These are phyloP conservation scores for Arabis alpina DNA, from an alignment of 345 rosid species.

Conservation along the genomic window DNA sequence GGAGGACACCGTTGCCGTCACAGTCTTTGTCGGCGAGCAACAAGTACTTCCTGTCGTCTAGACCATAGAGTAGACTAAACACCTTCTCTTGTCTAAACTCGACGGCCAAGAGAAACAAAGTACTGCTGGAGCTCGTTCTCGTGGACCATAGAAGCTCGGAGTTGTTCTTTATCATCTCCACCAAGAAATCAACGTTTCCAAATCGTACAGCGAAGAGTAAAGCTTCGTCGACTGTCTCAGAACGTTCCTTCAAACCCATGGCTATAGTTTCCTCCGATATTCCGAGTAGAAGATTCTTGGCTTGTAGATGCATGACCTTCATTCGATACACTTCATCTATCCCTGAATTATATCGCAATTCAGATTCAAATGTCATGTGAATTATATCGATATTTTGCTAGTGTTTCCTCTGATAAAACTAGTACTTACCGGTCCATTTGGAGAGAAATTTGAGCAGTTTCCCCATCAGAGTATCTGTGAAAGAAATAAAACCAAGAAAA, in stretches of 20 bases:
- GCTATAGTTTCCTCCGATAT: conserved; percentile 37
- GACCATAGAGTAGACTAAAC: conserved; percentile 39
- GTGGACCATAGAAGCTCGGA: conserved; percentile 44
- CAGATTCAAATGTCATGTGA: background rate
- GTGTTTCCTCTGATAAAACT: no score
- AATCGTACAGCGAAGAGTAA: conserved; percentile 40
- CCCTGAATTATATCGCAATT: conserved; percentile 30
- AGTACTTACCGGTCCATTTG: conserved; percentile 36
- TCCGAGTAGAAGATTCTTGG: conserved; percentile 32
- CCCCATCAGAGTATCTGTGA: conserved; percentile 20
- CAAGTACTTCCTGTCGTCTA: conserved; percentile 36
- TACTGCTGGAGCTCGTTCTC: conserved; percentile 36
- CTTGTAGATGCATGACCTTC: conserved; percentile 41
- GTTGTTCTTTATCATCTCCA: conserved; percentile 41
- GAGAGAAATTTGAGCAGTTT: conserved; percentile 34
- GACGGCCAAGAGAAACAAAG: conserved; percentile 43
- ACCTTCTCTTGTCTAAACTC: conserved; percentile 44
- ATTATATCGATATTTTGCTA: no score
- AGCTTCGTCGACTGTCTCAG: conserved; percentile 36
- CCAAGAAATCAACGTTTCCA: conserved; percentile 40
- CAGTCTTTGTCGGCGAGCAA: conserved; percentile 40
- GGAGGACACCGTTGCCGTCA: conserved; percentile 35
- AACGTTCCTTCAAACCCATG: conserved; percentile 37
- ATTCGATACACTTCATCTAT: conserved; percentile 34
- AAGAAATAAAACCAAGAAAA: background rate